A percentile compares a stretch with the other conserved stretches of the same genome.
Conservation (phyloP, 2,329 filamentous ascomycete species). For the Xylaria sp. region DNA sequence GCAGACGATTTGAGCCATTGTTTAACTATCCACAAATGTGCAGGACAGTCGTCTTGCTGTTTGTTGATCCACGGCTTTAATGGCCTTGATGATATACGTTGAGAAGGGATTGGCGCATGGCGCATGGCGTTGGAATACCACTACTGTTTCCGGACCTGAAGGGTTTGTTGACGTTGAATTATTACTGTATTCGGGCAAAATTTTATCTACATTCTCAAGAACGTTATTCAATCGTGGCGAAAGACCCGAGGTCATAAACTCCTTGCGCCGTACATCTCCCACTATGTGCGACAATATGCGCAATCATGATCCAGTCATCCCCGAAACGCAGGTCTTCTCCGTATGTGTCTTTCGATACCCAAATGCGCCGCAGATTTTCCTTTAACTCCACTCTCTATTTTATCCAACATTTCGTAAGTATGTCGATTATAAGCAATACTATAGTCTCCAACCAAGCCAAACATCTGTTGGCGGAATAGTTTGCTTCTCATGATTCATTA, state of each 20-base stretch:
- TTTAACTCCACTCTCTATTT: not conserved
- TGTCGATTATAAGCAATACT: not conserved
- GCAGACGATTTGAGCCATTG: constrained; percentile 62
- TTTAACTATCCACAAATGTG: not conserved
- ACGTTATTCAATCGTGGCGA: not conserved
- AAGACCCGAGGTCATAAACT: not conserved
- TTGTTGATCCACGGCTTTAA: not conserved
- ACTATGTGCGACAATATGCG: not conserved
- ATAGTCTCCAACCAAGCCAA: not conserved
- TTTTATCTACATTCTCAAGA: not conserved
- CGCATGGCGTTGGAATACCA: constrained; percentile 26
- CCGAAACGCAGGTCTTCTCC: not conserved
- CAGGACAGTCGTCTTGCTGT: not conserved
- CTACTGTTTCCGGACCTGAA: not conserved
- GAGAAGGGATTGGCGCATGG: constrained; percentile 10
- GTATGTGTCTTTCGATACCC: not conserved
- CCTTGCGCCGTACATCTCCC: constrained; percentile 3
- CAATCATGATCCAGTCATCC: not conserved
- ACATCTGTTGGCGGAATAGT: not conserved
- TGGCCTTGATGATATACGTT: constrained; percentile 8
- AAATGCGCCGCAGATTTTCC: not conserved
- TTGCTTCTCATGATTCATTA: not conserved
- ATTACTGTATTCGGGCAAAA: not conserved
- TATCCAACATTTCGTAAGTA: too few relatives aligned
- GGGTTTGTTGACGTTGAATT: not conserved